Evolutionary conservation across 202 grass and related monocot genomes (phyloP), one percentile per base, ranked within the genome.

Genomic region (Brachypodium distachyon): DNA sequence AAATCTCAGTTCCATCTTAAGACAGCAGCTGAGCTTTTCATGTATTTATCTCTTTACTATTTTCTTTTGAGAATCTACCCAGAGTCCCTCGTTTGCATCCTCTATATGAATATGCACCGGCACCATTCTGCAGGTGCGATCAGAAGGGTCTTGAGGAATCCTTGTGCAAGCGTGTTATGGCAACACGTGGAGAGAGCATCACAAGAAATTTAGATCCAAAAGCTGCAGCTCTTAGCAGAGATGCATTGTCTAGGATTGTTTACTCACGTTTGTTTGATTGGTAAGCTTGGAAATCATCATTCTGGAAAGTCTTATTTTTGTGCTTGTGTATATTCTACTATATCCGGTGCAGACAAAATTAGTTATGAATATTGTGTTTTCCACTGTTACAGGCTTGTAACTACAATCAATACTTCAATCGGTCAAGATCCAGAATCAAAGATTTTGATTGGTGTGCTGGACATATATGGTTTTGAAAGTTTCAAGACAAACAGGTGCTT

Each of bases 401-500:
- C 88, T 75, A 98, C 77, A 90, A 95, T 98, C 68, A 98, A 98
- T 68, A 72, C 52, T 16, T 90, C 87, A 72, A 95, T 98, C 73
- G 96, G 96, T 80, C 96, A 98, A 92, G 96, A 98, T 85, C 87
- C 91, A 41, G 61, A 98, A 25, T 98, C 96, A 82, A 98, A 98
- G 66, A 86, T 86, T 92, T 84, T 98, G 73, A 98, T 98, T 79
- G 96, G 95, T 69, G 96, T 98, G 65, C 74, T 98, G 79, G 96
- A 98, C 85, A 95, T 98, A 82, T 98, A 98, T 90, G 96, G 96
- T 74, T 98, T 98, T 31, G 96, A 98, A 80, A 95, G 96, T 98
- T 98, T 98, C 89, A 92, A 95, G 91, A 98, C 89, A 84, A 98
- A 98, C 95, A 98, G 95, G 95, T 98, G 96, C 96, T 95, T 95